Conservation (phyloP, 1,284 basidiomycete genomes). For the Ceratobasidium sp. region DNA sequence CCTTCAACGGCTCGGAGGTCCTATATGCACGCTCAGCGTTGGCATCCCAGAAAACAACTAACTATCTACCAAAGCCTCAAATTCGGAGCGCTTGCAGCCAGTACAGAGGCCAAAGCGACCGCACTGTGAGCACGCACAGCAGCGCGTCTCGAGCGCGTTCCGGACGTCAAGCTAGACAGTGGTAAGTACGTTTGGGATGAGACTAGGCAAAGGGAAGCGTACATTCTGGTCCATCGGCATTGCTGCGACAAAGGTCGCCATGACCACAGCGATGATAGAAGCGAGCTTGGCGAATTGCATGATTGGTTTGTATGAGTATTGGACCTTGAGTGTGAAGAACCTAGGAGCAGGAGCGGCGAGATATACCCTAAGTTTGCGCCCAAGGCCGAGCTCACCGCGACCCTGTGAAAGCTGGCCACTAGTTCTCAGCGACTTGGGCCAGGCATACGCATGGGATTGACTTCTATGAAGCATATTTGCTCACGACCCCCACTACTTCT, state of each 20-base stretch:
- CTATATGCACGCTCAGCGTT: not conserved
- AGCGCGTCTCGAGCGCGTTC: constrained; percentile 16
- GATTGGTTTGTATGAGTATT: not conserved
- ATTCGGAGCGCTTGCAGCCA: constrained; percentile 25
- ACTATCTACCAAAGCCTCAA: constrained; percentile 2
- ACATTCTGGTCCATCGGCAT: constrained; percentile 16
- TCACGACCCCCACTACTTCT: not conserved
- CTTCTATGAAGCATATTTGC: not conserved
- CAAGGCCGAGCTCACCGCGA: not conserved
- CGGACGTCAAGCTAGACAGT: constrained; percentile 9
- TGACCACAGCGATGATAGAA: constrained; percentile 14
- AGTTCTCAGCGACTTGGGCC: not conserved
- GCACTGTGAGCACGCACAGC: constrained; percentile 25
- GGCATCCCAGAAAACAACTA: not conserved
- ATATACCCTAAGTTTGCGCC: not conserved
- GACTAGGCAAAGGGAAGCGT: not conserved
- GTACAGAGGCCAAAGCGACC: constrained; percentile 16
- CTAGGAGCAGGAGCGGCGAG: not conserved
- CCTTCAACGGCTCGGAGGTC: not conserved
- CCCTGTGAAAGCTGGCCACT: not conserved
- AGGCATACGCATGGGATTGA: not conserved
- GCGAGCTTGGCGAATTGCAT: constrained; percentile 14
- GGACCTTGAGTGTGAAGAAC: not conserved
- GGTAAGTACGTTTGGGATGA: not conserved
- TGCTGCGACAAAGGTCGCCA: constrained; percentile 18